Conservation (phyloP, 495 filamentous ascomycete species). For the Aspergillus steynii region DNA sequence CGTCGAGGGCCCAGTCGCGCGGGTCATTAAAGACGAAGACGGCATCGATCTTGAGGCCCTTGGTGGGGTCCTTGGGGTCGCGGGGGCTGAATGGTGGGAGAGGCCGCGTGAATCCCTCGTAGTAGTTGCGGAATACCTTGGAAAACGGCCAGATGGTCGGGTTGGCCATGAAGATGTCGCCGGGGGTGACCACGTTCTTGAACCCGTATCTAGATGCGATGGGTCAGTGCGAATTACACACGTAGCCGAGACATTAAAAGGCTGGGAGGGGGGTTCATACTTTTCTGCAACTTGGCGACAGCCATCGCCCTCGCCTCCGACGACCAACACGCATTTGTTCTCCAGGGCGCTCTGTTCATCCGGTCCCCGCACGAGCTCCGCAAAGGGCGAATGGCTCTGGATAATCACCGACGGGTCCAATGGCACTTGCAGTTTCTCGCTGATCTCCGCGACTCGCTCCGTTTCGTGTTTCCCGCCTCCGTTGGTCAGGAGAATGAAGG, state of each 20-base stretch:
- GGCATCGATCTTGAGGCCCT: conserved; percentile 72
- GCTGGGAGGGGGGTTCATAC: conserved; percentile 23
- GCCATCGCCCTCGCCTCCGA: conserved; percentile 75
- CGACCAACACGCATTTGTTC: conserved; percentile 76
- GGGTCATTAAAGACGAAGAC: conserved; percentile 91
- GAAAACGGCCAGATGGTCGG: conserved; percentile 82
- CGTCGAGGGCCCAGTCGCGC: conserved; percentile 90
- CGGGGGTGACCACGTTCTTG: conserved; percentile 77
- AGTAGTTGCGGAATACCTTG: conserved; percentile 57
- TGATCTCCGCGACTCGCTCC: conserved; percentile 69
- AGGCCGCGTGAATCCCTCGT: conserved; percentile 61
- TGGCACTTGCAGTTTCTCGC: conserved; percentile 57
- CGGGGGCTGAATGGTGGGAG: conserved; percentile 40
- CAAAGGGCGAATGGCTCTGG: conserved; percentile 84
- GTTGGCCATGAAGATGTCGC: conserved; percentile 73
- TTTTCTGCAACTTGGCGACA: conserved; percentile 74
- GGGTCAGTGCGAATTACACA: neutral
- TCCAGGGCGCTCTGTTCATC: conserved; percentile 45
- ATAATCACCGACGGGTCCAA: conserved; percentile 68
- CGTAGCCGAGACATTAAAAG: too few species aligned
- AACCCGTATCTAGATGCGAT: conserved; percentile 70
- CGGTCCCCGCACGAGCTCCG: conserved; percentile 46
- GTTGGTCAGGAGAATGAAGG: conserved; percentile 87
- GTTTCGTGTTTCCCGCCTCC: conserved; percentile 79
- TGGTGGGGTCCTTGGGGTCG: conserved; percentile 37